Conservation (phyloP, 371 early-diverging fungal species). For the Haplosporangium sp. region DNA sequence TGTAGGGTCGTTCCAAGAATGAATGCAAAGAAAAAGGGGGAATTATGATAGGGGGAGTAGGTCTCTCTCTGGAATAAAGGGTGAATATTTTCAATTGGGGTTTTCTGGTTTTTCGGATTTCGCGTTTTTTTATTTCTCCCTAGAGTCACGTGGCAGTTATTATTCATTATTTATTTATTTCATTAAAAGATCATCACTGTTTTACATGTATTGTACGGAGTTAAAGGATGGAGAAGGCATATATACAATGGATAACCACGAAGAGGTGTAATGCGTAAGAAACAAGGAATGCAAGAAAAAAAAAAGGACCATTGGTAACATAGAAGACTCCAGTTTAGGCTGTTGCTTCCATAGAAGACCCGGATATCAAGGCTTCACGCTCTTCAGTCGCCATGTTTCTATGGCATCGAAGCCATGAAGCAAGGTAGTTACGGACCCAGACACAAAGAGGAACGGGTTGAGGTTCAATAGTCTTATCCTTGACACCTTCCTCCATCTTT, state of each 20-base stretch:
- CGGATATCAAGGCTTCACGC: constrained; percentile 15
- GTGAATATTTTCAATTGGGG: background rate
- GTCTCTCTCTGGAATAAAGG: constrained; percentile 7
- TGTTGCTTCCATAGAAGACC: constrained; percentile 11
- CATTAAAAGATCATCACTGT: background rate
- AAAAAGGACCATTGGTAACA: too few species aligned
- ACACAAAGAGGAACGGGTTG: constrained; percentile 16
- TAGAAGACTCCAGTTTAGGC: background rate
- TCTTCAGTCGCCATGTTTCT: constrained; percentile 16
- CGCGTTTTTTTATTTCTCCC: too few species aligned
- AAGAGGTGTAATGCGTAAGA: too few species aligned
- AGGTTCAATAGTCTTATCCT: constrained; percentile 29
- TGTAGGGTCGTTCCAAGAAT: background rate
- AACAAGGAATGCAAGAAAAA: too few species aligned
- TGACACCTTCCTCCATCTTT: constrained; percentile 48
- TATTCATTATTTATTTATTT: too few species aligned
- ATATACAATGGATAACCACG: background rate
- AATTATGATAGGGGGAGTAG: constrained; percentile 1
- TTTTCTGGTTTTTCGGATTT: background rate
- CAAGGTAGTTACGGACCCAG: constrained; percentile 22
- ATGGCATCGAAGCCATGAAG: constrained; percentile 41
- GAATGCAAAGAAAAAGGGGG: background rate
- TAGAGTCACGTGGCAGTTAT: too few species aligned
- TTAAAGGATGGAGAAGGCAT: background rate
- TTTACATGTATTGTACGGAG: background rate